Base-by-base conservation (phyloP, 352 stramenopile genomes). In the Phytophthora sansomeana region DNA sequence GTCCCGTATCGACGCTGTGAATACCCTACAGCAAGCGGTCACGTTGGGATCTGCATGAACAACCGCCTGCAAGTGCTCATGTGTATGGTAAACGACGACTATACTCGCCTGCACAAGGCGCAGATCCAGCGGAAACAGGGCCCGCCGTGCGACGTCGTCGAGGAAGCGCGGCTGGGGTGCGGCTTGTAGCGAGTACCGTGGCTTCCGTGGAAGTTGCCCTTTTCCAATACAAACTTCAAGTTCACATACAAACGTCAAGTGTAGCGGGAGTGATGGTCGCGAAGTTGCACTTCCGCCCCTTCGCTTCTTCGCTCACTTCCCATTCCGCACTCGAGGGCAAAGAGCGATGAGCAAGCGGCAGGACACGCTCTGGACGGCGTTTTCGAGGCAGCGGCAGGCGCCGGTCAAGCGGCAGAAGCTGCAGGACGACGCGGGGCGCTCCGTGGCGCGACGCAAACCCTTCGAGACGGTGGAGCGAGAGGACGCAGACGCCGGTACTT, bases 291-390 rank as follows among this genome's bases (percentile, higher is more conserved):
- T 6, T n/a, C 33, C 33, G n/a, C n/a, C n/a, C n/a, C n/a, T n/a
- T n/a, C 39, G 7, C 39, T 17, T 46, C 39, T 46, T 50, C 43
- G n/a, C n/a, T n/a, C n/a, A 50, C 26, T 50, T 50, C 17, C 16
- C 14, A 65, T 62, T 74, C 59, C 24, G 59, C 58, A 64, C 39
- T 46, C 44, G 11, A 38, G 13, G 11, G 17, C 0, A n/a, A 49
- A 29, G 26, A 39, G 30, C 6, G 30, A 82, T 80, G 74, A 80
- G 64, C 72, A 80, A 68, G 63, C 74, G 70, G 55, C 77, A 85
- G 64, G 74, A 80, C 61, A 82, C 71, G 38, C 71, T 85, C 13
- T 78, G 68, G 74, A 72, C 67, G 44, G 67, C 74, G 32, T 81
- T 82, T 51, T 58, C 71, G 30, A 56, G 74, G 35, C 77, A 85